Base-by-base conservation (phyloP, 495 filamentous ascomycete species). In the Aspergillus funiculosus region DNA sequence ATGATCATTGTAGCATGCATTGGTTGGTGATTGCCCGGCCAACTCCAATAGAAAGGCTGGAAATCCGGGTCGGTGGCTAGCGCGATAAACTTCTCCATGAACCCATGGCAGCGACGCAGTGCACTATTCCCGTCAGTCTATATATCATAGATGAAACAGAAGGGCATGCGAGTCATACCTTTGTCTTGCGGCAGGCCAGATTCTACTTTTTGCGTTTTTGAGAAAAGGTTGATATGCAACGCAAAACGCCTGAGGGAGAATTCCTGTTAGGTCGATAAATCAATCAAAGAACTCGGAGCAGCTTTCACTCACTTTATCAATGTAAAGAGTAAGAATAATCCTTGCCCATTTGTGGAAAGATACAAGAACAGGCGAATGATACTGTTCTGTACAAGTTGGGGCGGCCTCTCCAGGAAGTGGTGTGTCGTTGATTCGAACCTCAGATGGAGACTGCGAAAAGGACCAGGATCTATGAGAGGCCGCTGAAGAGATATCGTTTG, bases 1-100 rank as follows among this genome's bases (percentile, higher is more conserved):
- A 79, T 73, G 39, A 79, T 74, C 69, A 78, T 78, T 7, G 71
- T 71, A 15, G 75, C 73, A 52, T 79, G 75, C 60, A 79, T 73
- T 5, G 75, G 75, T 46, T 79, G 75, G 36, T 76, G 74, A 9
- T 75, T 78, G 0, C 74, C 75, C 7, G 75, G 75, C 63, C 73
- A 78, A 52, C 73, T 76, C 75, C 75, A 79, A n/a, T 74, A 71
- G 32, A 77, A 79, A 1, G 75, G 74, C 37, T 76, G 73, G 40
- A 78, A 79, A 20, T 72, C 64, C 4, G 72, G 64, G 29, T 75
- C 71, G 3, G 69, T 73, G 2, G 74, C 69, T 17, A 79, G 61
- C 13, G 72, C 62, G 24, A 78, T 67, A 41, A 78, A 78, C 31
- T 74, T 76, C 17, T 70, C 70, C 63, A 78, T 74, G 50, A 77